Evolutionary conservation across 345 rosid genomes (phyloP).

Genomic region (Cardiospermum halicacabum): DNA sequence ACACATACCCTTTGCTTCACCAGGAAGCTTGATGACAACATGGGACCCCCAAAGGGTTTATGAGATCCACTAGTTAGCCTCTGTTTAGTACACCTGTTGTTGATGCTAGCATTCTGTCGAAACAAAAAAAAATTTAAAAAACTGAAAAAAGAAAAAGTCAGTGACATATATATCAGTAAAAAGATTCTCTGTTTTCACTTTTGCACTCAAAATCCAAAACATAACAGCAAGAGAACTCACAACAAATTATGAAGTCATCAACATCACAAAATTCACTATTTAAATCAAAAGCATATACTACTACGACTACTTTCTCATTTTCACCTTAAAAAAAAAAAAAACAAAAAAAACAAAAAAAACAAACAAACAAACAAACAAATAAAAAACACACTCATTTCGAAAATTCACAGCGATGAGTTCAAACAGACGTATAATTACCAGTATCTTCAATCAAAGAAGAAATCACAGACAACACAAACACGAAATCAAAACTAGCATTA

Average conservation of each 20-base stretch:
- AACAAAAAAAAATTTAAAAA: background rate
- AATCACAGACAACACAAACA: background rate
- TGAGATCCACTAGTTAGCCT: constrained; percentile 16
- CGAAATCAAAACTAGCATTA: background rate
- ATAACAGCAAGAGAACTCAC: no score
- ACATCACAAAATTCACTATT: no score
- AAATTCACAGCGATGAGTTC: background rate
- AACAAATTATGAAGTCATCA: no score
- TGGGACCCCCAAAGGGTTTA: constrained; percentile 16
- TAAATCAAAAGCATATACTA: no score
- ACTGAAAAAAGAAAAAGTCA: background rate
- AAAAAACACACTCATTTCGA: background rate
- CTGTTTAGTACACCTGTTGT: constrained; percentile 18
- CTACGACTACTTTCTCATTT: no score
- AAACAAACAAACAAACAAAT: background rate
- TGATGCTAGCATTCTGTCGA: constrained; percentile 30
- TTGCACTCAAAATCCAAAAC: no score
- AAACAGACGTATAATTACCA: no score
- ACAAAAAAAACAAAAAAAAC: no score
- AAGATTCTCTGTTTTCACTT: no score
- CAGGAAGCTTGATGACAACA: constrained; percentile 20
- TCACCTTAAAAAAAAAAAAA: no score
- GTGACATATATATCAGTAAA: no score
- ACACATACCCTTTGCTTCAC: constrained; percentile 29
- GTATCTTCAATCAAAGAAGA: no score